phyloP scores from a whole-genome alignment of 2,329 filamentous ascomycete species.

The Clonostachys rosea region DNA sequence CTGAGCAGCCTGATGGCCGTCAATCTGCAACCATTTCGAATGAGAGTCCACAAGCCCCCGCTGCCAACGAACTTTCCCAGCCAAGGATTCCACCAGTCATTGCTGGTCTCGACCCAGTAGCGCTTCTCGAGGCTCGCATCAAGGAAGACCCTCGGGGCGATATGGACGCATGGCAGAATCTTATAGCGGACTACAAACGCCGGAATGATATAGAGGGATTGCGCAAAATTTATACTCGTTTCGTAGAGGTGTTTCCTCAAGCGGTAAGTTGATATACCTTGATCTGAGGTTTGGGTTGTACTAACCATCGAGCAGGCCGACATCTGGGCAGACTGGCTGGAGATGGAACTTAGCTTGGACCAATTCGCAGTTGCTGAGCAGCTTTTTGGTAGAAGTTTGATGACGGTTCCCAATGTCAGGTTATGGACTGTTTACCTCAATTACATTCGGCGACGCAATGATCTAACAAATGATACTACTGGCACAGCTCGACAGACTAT shows the following conservation, averaged over 20 bases:
- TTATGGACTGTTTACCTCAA: slow-evolving; percentile 94
- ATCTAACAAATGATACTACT: slow-evolving; percentile 70
- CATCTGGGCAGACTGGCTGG: slow-evolving; percentile 83
- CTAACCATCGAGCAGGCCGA: slow-evolving; percentile 59
- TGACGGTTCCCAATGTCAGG: slow-evolving; percentile 75
- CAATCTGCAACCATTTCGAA: slow-evolving; percentile 5
- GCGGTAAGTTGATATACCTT: slow-evolving; percentile 60
- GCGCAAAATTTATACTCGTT: slow-evolving; percentile 76
- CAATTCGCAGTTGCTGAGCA: slow-evolving; percentile 76
- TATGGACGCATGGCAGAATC: slow-evolving; percentile 81
- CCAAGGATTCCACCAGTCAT: slow-evolving; percentile 19
- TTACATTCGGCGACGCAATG: slow-evolving; percentile 88
- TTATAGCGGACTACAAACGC: slow-evolving; percentile 81
- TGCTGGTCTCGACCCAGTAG: slow-evolving; percentile 60
- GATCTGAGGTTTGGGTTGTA: not conserved
- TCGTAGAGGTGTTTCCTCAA: slow-evolving; percentile 83
- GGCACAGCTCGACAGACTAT: slow-evolving; percentile 76
- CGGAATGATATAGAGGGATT: slow-evolving; percentile 80
- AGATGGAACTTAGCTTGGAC: slow-evolving; percentile 84
- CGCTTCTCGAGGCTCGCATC: slow-evolving; percentile 84
- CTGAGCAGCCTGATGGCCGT: not conserved
- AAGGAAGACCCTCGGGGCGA: slow-evolving; percentile 90
- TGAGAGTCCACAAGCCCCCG: slow-evolving; percentile 18
- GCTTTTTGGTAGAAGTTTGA: slow-evolving; percentile 77
- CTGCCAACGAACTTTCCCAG: slow-evolving; percentile 1